Evolutionary conservation across 805 yeast genomes (phyloP).

Genomic region (Metschnikowia drakensbergensis): DNA sequence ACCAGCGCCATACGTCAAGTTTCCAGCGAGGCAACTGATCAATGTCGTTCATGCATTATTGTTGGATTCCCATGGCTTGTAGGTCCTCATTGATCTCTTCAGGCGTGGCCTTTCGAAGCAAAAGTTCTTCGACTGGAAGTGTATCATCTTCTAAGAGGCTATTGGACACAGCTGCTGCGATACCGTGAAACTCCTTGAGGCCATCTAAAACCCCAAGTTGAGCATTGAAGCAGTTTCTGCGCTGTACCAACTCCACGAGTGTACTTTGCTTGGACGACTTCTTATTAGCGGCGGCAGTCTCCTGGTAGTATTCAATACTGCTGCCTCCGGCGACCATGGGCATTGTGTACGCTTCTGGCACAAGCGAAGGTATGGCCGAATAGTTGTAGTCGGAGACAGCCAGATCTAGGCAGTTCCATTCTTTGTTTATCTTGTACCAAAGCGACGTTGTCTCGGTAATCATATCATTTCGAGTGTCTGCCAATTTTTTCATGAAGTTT

Average conservation of each 20-base stretch:
- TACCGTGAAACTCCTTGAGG: slow-evolving; percentile 60
- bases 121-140: slow-evolving; percentile 28
- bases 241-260: slow-evolving; percentile 48
- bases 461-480: slow-evolving; percentile 63
- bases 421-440: slow-evolving; percentile 92
- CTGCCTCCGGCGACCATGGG: slow-evolving; percentile 19
- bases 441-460: slow-evolving; percentile 70
- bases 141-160: slow-evolving; percentile 24
- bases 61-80: slow-evolving; percentile 51
- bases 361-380: slow-evolving; percentile 34
- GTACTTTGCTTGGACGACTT: slow-evolving; percentile 36
- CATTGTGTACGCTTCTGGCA: slow-evolving; percentile 5
- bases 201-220: slow-evolving; percentile 73
- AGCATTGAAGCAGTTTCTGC: slow-evolving; percentile 60
- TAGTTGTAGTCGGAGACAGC: slow-evolving; percentile 52
- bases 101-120: slow-evolving; percentile 55
- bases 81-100: slow-evolving; percentile 78
- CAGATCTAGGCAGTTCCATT: slow-evolving; percentile 76
- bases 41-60: background rate
- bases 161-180: slow-evolving; percentile 71
- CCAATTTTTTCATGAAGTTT: slow-evolving; percentile 63
- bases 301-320: slow-evolving; percentile 17
- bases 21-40: background rate
- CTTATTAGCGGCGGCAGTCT: slow-evolving; percentile 24
- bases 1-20: background rate